Evolutionary conservation across 441 rosid species (phyloP).

Genomic region (Populus hybrid): DNA sequence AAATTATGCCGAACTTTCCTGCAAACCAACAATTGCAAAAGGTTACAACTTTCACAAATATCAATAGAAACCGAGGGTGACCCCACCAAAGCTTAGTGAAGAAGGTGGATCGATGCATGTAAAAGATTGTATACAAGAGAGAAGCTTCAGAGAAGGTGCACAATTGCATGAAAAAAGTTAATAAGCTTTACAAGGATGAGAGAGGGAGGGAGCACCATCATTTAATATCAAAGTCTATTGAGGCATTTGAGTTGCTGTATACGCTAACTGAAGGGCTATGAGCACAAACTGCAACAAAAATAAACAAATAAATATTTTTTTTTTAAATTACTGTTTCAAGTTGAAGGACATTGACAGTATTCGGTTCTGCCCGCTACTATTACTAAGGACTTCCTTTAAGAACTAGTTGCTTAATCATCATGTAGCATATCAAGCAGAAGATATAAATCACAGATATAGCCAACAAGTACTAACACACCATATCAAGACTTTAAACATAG

Average conservation of each 20-base stretch:
- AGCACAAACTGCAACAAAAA: too few species aligned
- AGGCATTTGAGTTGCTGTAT: background rate
- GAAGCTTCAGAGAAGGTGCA: background rate
- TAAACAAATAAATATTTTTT: too few species aligned
- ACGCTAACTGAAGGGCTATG: too few species aligned
- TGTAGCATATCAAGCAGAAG: background rate
- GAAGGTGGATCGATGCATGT: background rate
- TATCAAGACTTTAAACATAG: background rate
- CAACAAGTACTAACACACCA: background rate
- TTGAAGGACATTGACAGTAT: background rate
- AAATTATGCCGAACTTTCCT: conserved; percentile 87
- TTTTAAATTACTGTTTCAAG: too few species aligned
- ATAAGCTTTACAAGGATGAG: background rate
- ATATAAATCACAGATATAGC: background rate
- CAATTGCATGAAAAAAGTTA: background rate
- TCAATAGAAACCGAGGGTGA: background rate
- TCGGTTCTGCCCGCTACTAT: background rate
- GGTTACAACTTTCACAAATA: background rate
- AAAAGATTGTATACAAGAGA: background rate
- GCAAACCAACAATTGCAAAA: conserved; percentile 22
- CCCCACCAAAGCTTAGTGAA: too few species aligned
- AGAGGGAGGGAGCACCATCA: background rate
- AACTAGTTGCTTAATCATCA: background rate
- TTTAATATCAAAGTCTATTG: background rate
- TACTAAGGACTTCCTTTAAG: background rate